A percentile compares a stretch with the other conserved stretches of the same genome.
phyloP scores from a whole-genome alignment of 371 early-diverging fungal genomes.

The Gilbertella persicaria region DNA sequence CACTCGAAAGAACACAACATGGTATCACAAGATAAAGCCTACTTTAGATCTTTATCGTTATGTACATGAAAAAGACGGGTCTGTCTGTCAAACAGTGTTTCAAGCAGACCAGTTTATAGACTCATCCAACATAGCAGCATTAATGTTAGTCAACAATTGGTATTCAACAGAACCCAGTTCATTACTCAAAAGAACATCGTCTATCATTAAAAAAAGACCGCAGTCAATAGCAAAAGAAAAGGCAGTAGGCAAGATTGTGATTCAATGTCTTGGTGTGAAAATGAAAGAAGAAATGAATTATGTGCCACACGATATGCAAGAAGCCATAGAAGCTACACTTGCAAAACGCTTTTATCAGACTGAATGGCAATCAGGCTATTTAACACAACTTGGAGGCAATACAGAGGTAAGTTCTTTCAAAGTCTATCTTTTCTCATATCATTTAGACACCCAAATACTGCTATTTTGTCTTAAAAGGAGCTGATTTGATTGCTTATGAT shows the following conservation, averaged over 20 bases:
- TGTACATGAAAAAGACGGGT: conserved; percentile 24
- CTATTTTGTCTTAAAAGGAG: conserved; percentile 17
- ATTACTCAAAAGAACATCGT: background rate
- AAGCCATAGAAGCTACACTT: conserved; percentile 36
- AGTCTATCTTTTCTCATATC: background rate
- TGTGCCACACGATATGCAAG: conserved; percentile 25
- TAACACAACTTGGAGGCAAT: conserved; percentile 37
- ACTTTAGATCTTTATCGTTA: conserved; percentile 16
- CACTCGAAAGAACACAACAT: background rate
- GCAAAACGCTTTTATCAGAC: conserved; percentile 33
- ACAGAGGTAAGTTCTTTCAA: conserved; percentile 19
- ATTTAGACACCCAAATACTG: background rate
- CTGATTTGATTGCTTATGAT: conserved; percentile 4
- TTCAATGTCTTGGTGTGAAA: conserved; percentile 21
- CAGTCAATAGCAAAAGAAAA: conserved; percentile 22
- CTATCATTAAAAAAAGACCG: conserved; percentile 2
- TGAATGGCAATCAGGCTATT: conserved; percentile 37
- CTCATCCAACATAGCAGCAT: conserved; percentile 26
- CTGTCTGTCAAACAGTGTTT: conserved; percentile 41
- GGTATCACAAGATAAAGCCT: conserved; percentile 19
- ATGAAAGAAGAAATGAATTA: background rate
- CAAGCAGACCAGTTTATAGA: conserved; percentile 17
- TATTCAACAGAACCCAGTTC: conserved; percentile 20
- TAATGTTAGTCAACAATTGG: conserved; percentile 46
- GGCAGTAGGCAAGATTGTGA: conserved; percentile 41